Conservation (phyloP, 768 basidiomycete species). For the Tulasnella sp. region DNA sequence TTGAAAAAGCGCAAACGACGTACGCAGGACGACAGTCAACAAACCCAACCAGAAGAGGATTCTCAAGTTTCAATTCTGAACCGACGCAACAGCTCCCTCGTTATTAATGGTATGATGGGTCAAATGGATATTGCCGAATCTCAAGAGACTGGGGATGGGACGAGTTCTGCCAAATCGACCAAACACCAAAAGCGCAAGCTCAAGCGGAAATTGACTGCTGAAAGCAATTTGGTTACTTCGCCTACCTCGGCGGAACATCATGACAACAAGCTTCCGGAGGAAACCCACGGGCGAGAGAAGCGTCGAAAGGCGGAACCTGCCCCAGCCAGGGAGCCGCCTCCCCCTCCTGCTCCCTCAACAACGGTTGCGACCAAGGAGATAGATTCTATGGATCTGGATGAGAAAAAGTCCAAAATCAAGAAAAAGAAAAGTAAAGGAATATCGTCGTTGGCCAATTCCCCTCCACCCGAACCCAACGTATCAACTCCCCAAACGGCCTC, state of each 20-base stretch:
- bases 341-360: not conserved
- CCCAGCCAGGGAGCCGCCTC: not conserved
- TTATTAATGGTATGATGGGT: not conserved
- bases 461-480: not conserved
- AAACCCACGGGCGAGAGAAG: constrained; percentile 1
- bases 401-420: not conserved
- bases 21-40: no score
- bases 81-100: not conserved
- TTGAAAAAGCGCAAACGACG: not conserved
- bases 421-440: not conserved
- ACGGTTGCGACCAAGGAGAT: not conserved
- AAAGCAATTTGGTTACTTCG: not conserved
- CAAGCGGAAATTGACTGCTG: not conserved
- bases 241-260: not conserved
- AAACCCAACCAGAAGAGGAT: no score
- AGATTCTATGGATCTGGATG: not conserved
- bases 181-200: not conserved
- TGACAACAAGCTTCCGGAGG: not conserved
- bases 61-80: not conserved
- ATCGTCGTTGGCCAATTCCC: not conserved
- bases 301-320: not conserved
- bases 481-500: constrained; percentile 12
- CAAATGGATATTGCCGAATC: constrained; percentile 2
- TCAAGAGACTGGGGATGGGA: not conserved
- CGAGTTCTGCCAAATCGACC: not conserved